These are phyloP conservation scores for Boeremia exigua DNA, from an alignment of 2,329 filamentous ascomycete species.

Conservation along the genomic window DNA sequence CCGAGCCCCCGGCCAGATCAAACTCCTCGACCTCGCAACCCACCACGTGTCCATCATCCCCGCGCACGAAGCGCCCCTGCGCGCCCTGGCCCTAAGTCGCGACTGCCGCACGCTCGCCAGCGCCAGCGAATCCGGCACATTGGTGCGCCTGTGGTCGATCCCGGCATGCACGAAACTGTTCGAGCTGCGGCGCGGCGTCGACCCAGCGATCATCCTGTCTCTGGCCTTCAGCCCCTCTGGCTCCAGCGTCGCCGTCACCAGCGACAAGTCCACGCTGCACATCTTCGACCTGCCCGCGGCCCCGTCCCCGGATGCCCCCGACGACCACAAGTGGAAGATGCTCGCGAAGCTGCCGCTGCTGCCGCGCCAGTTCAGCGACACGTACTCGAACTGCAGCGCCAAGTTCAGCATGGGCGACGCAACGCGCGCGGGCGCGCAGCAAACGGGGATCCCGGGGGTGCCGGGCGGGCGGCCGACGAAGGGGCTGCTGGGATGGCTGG, in stretches of 20 bases:
- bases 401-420: slow-evolving; percentile 81
- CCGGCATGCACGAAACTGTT: slow-evolving; percentile 78
- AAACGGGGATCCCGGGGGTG: slow-evolving; percentile 58
- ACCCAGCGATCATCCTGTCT: slow-evolving; percentile 85
- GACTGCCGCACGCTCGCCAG: slow-evolving; percentile 86
- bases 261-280: slow-evolving; percentile 95
- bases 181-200: slow-evolving; percentile 87
- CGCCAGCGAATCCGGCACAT: slow-evolving; percentile 89
- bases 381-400: slow-evolving; percentile 81
- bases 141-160: slow-evolving; percentile 85
- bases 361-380: slow-evolving; percentile 85
- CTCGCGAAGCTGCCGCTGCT: slow-evolving; percentile 83
- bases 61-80: slow-evolving; percentile 80
- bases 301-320: slow-evolving; percentile 12
- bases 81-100: slow-evolving; percentile 78
- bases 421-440: slow-evolving; percentile 44
- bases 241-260: slow-evolving; percentile 84
- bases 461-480: slow-evolving; percentile 70
- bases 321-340: slow-evolving; percentile 75
- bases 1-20: slow-evolving; percentile 85
- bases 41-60: slow-evolving; percentile 92
- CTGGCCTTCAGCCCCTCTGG: slow-evolving; percentile 86
- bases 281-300: slow-evolving; percentile 78
- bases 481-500: slow-evolving; percentile 84
- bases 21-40: slow-evolving; percentile 78